A percentile compares a stretch with the other conserved stretches of the same genome.
Conservation (phyloP, 2,329 filamentous ascomycete species). For the Fusarium subglutinans region DNA sequence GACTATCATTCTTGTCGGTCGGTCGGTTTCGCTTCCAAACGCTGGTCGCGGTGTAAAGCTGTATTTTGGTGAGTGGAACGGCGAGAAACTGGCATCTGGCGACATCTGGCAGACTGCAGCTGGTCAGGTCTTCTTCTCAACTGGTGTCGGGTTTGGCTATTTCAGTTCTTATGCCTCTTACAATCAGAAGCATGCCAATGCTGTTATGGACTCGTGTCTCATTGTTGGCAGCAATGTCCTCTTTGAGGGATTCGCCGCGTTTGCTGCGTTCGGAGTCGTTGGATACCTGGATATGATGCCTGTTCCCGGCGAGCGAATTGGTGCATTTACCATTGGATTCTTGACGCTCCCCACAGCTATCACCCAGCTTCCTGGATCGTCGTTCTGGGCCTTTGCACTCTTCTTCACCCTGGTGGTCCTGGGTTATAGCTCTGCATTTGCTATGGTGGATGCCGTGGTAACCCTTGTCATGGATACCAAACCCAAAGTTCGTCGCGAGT, state of each 20-base stretch:
- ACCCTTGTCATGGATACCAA: conserved; percentile 64
- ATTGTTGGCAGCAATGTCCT: conserved; percentile 65
- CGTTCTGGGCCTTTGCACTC: conserved; percentile 66
- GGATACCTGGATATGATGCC: conserved; percentile 55
- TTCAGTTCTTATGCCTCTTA: conserved; percentile 68
- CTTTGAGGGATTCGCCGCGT: conserved; percentile 63
- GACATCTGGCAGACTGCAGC: conserved; percentile 68
- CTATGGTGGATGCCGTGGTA: conserved; percentile 66
- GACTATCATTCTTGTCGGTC: conserved; percentile 64
- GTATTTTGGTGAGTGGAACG: conserved; percentile 57
- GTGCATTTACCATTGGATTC: conserved; percentile 66
- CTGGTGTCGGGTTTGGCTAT: conserved; percentile 66
- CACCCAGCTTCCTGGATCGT: conserved; percentile 64
- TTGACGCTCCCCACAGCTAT: conserved; percentile 66
- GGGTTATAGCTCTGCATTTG: conserved; percentile 67
- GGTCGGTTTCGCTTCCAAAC: conserved; percentile 63
- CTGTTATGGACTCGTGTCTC: conserved; percentile 66
- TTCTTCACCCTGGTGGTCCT: conserved; percentile 68
- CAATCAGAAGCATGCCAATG: conserved; percentile 66
- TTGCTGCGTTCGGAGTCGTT: conserved; percentile 64
- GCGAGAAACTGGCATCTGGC: conserved; percentile 59
- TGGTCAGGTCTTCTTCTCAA: conserved; percentile 69
- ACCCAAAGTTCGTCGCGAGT: conserved; percentile 45
- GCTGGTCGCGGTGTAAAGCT: conserved; percentile 62
- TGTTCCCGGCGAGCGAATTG: conserved; percentile 53